Percentiles rank a stretch among this genome's conserved stretches.
Evolutionary conservation across 306 rosid species (phyloP).

Genomic region (Cucumis hystrix): DNA sequence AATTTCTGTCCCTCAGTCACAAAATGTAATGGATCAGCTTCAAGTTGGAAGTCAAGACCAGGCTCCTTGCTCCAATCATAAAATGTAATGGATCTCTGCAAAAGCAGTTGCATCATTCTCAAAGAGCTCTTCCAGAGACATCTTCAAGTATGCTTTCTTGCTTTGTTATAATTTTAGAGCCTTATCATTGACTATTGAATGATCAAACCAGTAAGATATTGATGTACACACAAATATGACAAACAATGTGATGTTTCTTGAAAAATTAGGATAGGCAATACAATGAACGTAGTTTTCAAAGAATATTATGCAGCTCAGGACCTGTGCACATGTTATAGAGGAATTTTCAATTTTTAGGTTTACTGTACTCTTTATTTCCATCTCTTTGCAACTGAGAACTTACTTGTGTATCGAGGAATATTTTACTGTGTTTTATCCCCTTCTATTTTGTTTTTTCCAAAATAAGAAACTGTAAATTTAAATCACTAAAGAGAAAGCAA

Average conservation of each 20-base stretch:
- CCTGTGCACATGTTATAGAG: too few species aligned
- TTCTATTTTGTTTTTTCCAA: too few species aligned
- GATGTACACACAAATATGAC: neutral
- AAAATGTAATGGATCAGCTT: constrained; percentile 21
- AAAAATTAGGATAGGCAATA: neutral
- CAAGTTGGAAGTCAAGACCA: constrained; percentile 41
- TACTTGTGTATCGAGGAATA: neutral
- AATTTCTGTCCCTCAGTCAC: constrained; percentile 29
- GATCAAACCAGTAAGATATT: neutral
- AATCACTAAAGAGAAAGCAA: neutral
- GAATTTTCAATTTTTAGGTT: too few species aligned
- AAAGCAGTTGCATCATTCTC: constrained; percentile 66
- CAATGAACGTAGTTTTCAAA: neutral
- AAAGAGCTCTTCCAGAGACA: constrained; percentile 62
- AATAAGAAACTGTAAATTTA: neutral
- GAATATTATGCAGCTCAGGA: too few species aligned
- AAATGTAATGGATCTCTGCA: constrained; percentile 68
- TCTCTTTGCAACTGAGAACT: neutral
- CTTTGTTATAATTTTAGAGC: neutral
- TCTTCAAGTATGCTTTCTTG: constrained; percentile 48
- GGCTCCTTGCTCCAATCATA: constrained; percentile 61
- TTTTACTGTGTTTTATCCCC: neutral
- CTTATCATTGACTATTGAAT: neutral
- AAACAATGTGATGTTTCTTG: neutral
- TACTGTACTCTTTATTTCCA: neutral